Conservation (phyloP, 148 eudicot species). For the Amaranthus palmeri region DNA sequence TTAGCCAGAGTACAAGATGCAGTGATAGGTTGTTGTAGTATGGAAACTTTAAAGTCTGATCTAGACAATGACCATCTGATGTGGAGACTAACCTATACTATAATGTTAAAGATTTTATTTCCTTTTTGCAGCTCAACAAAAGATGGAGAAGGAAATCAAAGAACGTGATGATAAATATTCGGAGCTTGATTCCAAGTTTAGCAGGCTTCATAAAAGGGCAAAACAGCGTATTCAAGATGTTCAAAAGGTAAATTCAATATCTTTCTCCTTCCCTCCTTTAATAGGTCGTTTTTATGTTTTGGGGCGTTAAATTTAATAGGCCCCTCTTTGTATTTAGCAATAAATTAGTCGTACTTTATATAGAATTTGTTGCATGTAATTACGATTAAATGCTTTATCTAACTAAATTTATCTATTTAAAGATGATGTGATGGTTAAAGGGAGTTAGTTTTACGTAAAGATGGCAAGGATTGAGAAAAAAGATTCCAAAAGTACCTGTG, state of each 20-base stretch:
- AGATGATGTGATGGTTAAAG: too few species aligned
- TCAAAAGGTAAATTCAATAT: constrained; percentile 58
- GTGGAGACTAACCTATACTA: background rate
- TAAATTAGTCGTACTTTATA: background rate
- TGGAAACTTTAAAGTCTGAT: background rate
- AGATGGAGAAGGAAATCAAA: constrained; percentile 85
- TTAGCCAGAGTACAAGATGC: background rate
- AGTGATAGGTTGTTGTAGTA: background rate
- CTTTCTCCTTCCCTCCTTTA: too few species aligned
- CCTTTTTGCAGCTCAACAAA: constrained; percentile 61
- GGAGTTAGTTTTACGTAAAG: too few species aligned
- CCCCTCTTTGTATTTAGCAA: background rate
- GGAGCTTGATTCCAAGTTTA: constrained; percentile 91
- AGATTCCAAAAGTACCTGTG: too few species aligned
- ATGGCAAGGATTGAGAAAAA: too few species aligned
- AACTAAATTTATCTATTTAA: too few species aligned
- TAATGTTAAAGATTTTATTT: constrained; percentile 13
- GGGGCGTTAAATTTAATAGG: too few species aligned
- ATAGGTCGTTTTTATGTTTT: too few species aligned
- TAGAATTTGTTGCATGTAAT: background rate
- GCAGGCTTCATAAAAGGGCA: constrained; percentile 93
- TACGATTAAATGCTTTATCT: background rate
- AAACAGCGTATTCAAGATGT: constrained; percentile 98
- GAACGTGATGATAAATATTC: constrained; percentile 88
- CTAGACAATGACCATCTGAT: background rate